These are phyloP conservation scores for Jacaranda copaia DNA, from an alignment of 257 asterid genomes.

Conservation along the genomic window DNA sequence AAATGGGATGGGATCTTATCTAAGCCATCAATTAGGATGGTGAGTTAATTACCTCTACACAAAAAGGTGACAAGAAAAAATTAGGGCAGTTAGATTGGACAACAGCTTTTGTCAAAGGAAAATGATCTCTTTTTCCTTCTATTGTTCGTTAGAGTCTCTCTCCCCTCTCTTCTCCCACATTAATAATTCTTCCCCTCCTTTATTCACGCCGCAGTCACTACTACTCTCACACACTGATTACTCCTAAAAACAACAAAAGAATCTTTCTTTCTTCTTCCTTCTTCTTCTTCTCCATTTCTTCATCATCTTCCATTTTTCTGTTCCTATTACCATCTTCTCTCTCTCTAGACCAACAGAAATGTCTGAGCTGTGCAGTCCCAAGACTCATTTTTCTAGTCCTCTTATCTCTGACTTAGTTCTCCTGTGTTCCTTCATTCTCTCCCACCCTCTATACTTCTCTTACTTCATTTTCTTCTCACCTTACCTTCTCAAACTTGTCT, in stretches of 20 bases:
- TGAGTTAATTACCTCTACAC: neutral
- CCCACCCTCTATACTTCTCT: constrained; percentile 70
- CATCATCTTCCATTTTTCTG: constrained; percentile 49
- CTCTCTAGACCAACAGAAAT: constrained; percentile 36
- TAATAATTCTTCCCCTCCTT: constrained; percentile 45
- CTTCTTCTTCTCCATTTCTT: constrained; percentile 50
- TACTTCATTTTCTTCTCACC: constrained; percentile 75
- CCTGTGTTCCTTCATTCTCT: constrained; percentile 50
- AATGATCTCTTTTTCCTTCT: constrained; percentile 9
- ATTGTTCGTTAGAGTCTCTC: constrained; percentile 1
- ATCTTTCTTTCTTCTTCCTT: constrained; percentile 28
- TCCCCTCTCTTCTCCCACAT: too few species aligned
- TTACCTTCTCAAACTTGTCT: constrained; percentile 57
- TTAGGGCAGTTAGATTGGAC: constrained; percentile 28
- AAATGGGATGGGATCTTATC: neutral
- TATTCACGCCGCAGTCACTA: constrained; percentile 77
- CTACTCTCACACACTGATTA: constrained; percentile 13
- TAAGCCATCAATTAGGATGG: neutral
- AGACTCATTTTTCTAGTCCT: constrained; percentile 43
- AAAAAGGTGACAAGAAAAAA: neutral
- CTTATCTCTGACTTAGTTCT: constrained; percentile 47
- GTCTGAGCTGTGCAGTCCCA: constrained; percentile 56
- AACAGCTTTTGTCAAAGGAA: constrained; percentile 25
- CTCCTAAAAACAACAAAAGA: constrained; percentile 37
- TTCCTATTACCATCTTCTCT: constrained; percentile 23